These are phyloP conservation scores for Bauhinia variegata DNA, from an alignment of 306 rosid genomes.

Conservation along the genomic window DNA sequence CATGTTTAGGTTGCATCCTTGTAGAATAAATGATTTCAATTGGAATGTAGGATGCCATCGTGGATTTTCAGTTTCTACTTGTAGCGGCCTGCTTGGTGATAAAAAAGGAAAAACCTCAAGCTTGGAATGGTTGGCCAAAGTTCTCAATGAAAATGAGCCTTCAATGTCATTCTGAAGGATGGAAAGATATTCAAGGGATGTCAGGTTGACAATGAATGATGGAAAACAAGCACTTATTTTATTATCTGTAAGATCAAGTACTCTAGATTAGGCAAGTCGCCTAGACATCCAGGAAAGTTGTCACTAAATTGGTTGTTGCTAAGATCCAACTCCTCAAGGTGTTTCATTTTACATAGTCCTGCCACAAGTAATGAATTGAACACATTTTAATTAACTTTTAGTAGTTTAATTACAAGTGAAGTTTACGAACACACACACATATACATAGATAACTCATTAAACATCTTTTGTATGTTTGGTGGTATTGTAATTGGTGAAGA, in stretches of 20 bases:
- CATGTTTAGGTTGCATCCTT: slow-evolving; percentile 29
- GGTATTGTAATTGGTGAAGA: no score
- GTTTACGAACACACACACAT: no score
- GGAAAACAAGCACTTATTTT: slow-evolving; percentile 1
- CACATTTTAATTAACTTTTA: no score
- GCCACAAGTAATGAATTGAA: no score
- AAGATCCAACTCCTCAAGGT: slow-evolving; percentile 20
- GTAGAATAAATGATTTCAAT: slow-evolving; percentile 9
- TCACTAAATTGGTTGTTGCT: background rate
- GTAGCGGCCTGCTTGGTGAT: background rate
- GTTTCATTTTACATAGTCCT: slow-evolving; percentile 26
- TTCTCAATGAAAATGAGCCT: slow-evolving; percentile 35
- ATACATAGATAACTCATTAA: no score
- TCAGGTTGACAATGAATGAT: slow-evolving; percentile 4
- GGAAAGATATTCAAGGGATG: slow-evolving; percentile 10
- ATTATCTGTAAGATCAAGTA: slow-evolving; percentile 23
- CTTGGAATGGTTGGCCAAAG: slow-evolving; percentile 35
- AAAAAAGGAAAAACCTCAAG: slow-evolving; percentile 25
- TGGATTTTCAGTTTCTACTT: slow-evolving; percentile 30
- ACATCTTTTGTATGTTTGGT: no score
- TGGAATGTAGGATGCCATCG: slow-evolving; percentile 38
- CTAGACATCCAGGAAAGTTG: slow-evolving; percentile 13
- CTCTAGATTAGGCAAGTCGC: slow-evolving; percentile 11
- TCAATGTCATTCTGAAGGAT: slow-evolving; percentile 2
- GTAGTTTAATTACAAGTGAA: no score